Conservation (phyloP, 2,329 filamentous ascomycete genomes). For the Fusarium humuli region DNA sequence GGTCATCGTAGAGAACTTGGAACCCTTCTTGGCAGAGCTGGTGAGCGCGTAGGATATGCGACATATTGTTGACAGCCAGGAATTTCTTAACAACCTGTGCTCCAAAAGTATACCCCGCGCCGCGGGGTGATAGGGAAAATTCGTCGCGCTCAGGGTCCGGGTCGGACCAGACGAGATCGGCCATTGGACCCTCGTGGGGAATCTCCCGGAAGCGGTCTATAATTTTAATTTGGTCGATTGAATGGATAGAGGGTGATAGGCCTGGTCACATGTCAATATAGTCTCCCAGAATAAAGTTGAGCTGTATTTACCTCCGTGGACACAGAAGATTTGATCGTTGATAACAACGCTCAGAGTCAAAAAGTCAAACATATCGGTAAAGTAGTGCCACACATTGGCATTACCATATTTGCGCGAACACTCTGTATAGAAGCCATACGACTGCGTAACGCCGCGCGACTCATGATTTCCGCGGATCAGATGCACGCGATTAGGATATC, state of each 20-base stretch:
- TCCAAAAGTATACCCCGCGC: conserved; percentile 96
- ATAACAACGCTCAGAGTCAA: conserved; percentile 97
- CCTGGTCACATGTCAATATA: conserved; percentile 57
- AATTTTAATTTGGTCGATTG: conserved; percentile 99
- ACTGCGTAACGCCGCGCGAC: conserved; percentile 96
- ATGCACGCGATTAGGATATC: conserved; percentile 95
- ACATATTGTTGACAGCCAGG: conserved; percentile 96
- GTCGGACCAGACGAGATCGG: conserved; percentile 98
- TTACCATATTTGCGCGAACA: conserved; percentile 98
- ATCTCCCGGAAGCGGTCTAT: conserved; percentile 99
- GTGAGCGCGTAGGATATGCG: conserved; percentile 96
- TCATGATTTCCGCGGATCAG: conserved; percentile 98
- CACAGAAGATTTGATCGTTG: conserved; percentile 98
- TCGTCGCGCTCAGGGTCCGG: conserved; percentile 97
- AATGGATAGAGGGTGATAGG: conserved; percentile 90
- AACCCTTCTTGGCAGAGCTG: conserved; percentile 98
- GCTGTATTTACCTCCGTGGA: conserved; percentile 78
- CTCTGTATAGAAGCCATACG: conserved; percentile 99
- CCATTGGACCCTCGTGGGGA: conserved; percentile 98
- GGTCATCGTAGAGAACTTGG: conserved; percentile 95
- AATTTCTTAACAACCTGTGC: conserved; percentile 99
- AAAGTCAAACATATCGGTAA: conserved; percentile 99
- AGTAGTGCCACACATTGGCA: conserved; percentile 99
- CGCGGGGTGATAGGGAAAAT: conserved; percentile 92
- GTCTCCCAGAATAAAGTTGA: background rate